phyloP scores from a whole-genome alignment of 2,329 filamentous ascomycete genomes.

The Nannizzia gypsea region DNA sequence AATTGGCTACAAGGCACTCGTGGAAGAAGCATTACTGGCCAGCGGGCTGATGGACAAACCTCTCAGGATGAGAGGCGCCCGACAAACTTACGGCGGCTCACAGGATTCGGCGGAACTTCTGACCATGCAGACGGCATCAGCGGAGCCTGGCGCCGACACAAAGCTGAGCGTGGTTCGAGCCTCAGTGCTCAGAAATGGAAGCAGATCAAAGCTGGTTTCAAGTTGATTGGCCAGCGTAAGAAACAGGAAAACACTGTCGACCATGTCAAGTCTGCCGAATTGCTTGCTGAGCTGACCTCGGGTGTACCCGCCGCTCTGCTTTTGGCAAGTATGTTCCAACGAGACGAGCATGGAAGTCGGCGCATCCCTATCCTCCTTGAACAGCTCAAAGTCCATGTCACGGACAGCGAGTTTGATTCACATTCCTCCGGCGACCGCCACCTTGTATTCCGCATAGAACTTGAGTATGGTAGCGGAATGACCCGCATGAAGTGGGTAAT shows the following conservation, averaged over 20 bases:
- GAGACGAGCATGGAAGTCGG: slow-evolving; percentile 90
- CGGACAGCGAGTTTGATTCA: slow-evolving; percentile 60
- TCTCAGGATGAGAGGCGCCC: slow-evolving; percentile 43
- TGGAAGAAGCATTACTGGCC: slow-evolving; percentile 36
- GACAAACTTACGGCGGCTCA: slow-evolving; percentile 55
- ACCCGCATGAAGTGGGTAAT: slow-evolving; percentile 97
- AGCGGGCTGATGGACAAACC: slow-evolving; percentile 42
- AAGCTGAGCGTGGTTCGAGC: slow-evolving; percentile 56
- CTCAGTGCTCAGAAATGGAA: slow-evolving; percentile 75
- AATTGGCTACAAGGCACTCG: slow-evolving; percentile 42
- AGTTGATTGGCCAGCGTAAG: slow-evolving; percentile 61
- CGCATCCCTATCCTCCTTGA: slow-evolving; percentile 90
- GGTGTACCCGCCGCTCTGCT: slow-evolving; percentile 89
- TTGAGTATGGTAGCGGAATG: slow-evolving; percentile 91
- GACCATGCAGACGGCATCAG: slow-evolving; percentile 52
- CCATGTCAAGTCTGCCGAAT: slow-evolving; percentile 85
- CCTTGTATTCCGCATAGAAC: slow-evolving; percentile 75
- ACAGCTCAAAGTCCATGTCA: slow-evolving; percentile 79
- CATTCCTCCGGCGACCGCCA: slow-evolving; percentile 50
- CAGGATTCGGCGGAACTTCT: slow-evolving; percentile 51
- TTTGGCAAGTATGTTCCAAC: slow-evolving; percentile 92
- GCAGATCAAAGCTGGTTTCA: slow-evolving; percentile 81
- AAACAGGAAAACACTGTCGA: slow-evolving; percentile 75
- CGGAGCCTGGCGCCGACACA: slow-evolving; percentile 40
- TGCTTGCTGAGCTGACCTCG: slow-evolving; percentile 88